Conservation (phyloP, 441 rosid species). For the Adansonia gregorii region DNA sequence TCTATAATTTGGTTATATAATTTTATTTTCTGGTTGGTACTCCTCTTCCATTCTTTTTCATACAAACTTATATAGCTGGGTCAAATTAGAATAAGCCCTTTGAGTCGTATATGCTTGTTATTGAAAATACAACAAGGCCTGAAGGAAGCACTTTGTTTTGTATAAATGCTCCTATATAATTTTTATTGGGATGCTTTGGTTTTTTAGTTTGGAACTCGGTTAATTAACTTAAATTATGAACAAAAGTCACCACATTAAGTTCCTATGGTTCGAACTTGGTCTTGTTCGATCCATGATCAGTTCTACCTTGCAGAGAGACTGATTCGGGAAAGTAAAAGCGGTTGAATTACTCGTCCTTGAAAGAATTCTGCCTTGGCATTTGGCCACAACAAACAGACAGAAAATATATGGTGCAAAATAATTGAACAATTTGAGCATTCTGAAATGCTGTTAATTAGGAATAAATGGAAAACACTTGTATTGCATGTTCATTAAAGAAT, state of each 20-base stretch:
- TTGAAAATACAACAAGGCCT: too few species aligned
- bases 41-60: neutral
- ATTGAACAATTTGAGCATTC: neutral
- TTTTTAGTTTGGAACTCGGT: neutral
- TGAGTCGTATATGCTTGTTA: too few species aligned
- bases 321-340: too few species aligned
- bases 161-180: neutral
- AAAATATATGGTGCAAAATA: neutral
- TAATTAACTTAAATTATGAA: neutral
- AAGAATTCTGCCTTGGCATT: neutral
- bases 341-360: neutral
- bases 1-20: neutral
- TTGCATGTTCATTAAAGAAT: neutral
- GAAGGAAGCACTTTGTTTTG: neutral
- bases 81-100: neutral
- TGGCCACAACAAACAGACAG: neutral
- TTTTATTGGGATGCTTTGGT: too few species aligned
- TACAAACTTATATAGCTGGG: neutral
- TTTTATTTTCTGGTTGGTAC: neutral
- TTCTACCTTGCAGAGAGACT: too few species aligned
- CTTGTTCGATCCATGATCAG: neutral
- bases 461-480: neutral
- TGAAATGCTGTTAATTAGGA: slow-evolving; percentile 7
- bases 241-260: neutral
- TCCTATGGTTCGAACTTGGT: too few species aligned